Conservation (phyloP, 768 basidiomycete species). For the Austroboletus festivus region DNA sequence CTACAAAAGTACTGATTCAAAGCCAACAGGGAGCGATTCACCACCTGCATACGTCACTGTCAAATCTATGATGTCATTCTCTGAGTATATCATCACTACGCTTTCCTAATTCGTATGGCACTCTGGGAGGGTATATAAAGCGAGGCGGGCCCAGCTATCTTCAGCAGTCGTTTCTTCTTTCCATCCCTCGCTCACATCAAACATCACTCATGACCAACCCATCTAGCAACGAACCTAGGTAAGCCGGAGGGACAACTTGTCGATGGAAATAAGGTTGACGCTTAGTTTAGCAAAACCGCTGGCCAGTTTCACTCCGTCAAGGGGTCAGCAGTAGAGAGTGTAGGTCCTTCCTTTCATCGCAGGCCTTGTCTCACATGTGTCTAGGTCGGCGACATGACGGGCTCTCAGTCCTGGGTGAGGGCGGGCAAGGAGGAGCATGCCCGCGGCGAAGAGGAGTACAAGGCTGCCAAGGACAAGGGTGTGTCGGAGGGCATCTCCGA, state of each 20-base stretch:
- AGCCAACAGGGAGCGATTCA: too few relatives aligned
- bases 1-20: too few relatives aligned
- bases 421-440: conserved; percentile 50
- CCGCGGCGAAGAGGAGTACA: conserved; percentile 46
- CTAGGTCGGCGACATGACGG: conserved; percentile 42
- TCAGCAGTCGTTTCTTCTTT: conserved; percentile 7
- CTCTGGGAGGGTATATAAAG: conserved; percentile 27
- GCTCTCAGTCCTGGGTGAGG: conserved; percentile 40
- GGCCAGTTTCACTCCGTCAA: conserved; percentile 39
- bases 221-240: conserved; percentile 30
- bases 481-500: conserved; percentile 49
- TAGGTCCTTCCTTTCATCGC: conserved; percentile 6
- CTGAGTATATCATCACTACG: conserved; percentile 19
- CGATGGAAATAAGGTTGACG: neutral
- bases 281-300: conserved; percentile 28
- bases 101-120: conserved; percentile 30
- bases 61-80: conserved; percentile 28
- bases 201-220: conserved; percentile 8
- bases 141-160: neutral
- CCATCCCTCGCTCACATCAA: neutral
- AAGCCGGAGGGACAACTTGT: neutral
- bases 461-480: conserved; percentile 46
- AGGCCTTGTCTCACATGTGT: neutral
- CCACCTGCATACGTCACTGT: conserved; percentile 20
- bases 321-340: conserved; percentile 35